Conservation (phyloP, 1,284 basidiomycete species). For the Rhodotorula sp. region DNA sequence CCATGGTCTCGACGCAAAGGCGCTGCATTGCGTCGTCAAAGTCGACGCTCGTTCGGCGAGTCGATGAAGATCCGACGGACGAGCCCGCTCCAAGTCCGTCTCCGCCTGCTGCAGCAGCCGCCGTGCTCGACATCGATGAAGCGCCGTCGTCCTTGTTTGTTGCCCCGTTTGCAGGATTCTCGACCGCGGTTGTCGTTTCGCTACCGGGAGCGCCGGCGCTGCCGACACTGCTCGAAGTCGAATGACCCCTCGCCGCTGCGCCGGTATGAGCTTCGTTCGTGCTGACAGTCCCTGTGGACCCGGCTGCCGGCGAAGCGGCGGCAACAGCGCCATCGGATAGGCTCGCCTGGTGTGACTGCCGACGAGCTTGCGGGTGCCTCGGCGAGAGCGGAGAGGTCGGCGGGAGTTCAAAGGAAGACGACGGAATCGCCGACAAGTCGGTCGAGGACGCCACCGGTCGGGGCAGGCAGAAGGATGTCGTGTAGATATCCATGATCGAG, state of each 20-base stretch:
- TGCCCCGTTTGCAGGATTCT: not conserved
- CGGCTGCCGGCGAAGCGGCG: not conserved
- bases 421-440: slow-evolving; percentile 43
- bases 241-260: not conserved
- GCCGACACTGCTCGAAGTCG: slow-evolving; percentile 7
- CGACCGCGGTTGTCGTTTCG: not conserved
- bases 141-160: not conserved
- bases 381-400: not conserved
- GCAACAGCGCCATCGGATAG: slow-evolving; percentile 15
- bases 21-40: slow-evolving; percentile 71
- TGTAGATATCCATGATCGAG: slow-evolving; percentile 72
- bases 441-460: slow-evolving; percentile 58
- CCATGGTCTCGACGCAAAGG: slow-evolving; percentile 72
- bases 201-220: not conserved
- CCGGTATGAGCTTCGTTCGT: not conserved
- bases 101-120: not conserved
- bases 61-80: not conserved
- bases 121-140: not conserved
- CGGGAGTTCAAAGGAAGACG: slow-evolving; percentile 35
- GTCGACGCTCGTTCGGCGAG: slow-evolving; percentile 38
- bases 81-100: not conserved
- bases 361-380: not conserved
- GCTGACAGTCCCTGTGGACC: not conserved
- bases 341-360: slow-evolving; percentile 6
- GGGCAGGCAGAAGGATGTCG: slow-evolving; percentile 83